Evolutionary conservation across 1,284 basidiomycete species (phyloP), one percentile per base, ranked within the genome.

Genomic region (Puccinia triticina): DNA sequence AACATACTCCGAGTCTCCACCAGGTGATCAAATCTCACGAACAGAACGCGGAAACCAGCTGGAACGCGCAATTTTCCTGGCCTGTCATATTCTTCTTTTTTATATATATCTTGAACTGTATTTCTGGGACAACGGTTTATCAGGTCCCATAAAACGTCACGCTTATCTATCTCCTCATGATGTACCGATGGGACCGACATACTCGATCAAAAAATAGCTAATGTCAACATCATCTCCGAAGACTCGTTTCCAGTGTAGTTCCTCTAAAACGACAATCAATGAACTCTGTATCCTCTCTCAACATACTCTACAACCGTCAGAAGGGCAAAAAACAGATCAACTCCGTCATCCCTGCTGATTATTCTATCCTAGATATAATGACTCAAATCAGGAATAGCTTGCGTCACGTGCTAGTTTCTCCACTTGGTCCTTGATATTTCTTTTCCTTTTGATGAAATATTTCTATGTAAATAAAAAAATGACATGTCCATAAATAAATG

Each of bases 121-220:
- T 48, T 48, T 29, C 66, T 48, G 43, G 66, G 66, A 69, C 48
- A 69, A 23, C 66, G 43, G 43, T 69, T 66, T 37, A 69, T 10
- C 26, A n/a, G 14, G n/a, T 29, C 26, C 43, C 18, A 64, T 3
- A 23, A 40, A 48, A 69, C 14, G 23, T 43, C 18, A n/a, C n/a
- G n/a, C 29, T 69, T n/a, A 46, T 48, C 59, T 34, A 21, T 48
- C 37, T 2, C 4, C 3, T 5, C 16, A 46, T 7, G 23, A 69
- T 69, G 66, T n/a, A 69, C 43, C 43, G 29, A 11, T 69, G n/a
- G 2, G n/a, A 46, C 66, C 16, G n/a, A 29, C 26, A 66, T 8
- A 40, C 37, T 66, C 37, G 16, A 66, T 16, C 8, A 43, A 34
- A 61, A 34, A 61, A 34, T 61, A 18, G 3, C 32, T n/a, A 11